These are phyloP conservation scores for Saccharomycopsis hybrid DNA, from an alignment of 1,139 yeast species.

Conservation along the genomic window DNA sequence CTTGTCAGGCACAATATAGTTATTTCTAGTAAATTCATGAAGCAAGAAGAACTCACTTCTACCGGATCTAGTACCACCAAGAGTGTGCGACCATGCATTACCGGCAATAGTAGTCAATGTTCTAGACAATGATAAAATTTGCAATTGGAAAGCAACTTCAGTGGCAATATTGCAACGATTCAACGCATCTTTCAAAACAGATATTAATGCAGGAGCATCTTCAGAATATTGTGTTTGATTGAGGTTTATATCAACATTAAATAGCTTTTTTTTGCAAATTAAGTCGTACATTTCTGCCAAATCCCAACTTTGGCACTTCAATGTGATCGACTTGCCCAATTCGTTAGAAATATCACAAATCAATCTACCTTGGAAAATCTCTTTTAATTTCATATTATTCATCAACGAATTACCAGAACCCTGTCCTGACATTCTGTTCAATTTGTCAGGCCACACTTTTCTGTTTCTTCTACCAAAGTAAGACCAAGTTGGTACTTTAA, in stretches of 20 bases:
- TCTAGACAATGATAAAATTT: slow-evolving; percentile 81
- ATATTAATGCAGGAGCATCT: slow-evolving; percentile 58
- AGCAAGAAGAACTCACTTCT: slow-evolving; percentile 89
- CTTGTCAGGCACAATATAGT: slow-evolving; percentile 86
- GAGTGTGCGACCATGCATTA: slow-evolving; percentile 93
- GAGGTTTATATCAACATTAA: slow-evolving; percentile 66
- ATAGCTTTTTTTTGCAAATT: slow-evolving; percentile 55
- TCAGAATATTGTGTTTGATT: slow-evolving; percentile 60
- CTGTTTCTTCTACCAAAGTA: slow-evolving; percentile 78
- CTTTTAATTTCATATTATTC: slow-evolving; percentile 46
- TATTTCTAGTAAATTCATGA: slow-evolving; percentile 82
- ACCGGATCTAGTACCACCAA: slow-evolving; percentile 94
- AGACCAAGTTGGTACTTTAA: slow-evolving; percentile 70
- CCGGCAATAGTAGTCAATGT: slow-evolving; percentile 94
- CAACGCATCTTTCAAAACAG: slow-evolving; percentile 68
- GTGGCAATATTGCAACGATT: slow-evolving; percentile 66
- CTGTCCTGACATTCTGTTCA: slow-evolving; percentile 40
- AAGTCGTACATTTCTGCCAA: slow-evolving; percentile 84
- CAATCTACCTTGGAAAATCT: slow-evolving; percentile 78
- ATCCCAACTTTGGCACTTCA: slow-evolving; percentile 96
- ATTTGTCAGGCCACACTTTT: slow-evolving; percentile 67
- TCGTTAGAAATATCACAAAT: slow-evolving; percentile 92
- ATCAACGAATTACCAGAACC: slow-evolving; percentile 28
- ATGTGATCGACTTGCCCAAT: slow-evolving; percentile 87
- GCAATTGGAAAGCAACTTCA: slow-evolving; percentile 73